These are phyloP conservation scores for Sclerotinia subarctica DNA, from an alignment of 2,329 filamentous ascomycete species.

Conservation along the genomic window DNA sequence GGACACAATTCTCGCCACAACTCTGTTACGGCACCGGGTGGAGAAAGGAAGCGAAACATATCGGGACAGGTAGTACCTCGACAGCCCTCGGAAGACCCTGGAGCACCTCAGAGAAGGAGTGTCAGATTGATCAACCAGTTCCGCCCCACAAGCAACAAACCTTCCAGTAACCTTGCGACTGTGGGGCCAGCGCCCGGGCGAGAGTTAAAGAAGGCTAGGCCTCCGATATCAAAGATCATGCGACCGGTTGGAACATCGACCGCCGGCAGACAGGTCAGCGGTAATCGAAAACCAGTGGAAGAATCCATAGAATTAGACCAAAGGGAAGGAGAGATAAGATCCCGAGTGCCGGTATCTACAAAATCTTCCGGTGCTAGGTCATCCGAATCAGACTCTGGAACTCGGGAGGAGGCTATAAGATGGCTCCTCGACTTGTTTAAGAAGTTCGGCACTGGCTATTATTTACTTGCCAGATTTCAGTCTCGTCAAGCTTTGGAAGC, in stretches of 20 bases:
- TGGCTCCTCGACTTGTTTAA: constrained; percentile 77
- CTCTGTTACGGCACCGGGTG: constrained; percentile 36
- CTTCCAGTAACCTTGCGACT: constrained; percentile 50
- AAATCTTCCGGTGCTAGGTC: constrained; percentile 32
- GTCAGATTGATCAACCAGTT: constrained; percentile 70
- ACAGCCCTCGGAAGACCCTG: constrained; percentile 58
- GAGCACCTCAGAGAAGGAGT: constrained; percentile 64
- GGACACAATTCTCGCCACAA: constrained; percentile 28
- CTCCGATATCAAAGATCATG: constrained; percentile 64
- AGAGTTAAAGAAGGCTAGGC: constrained; percentile 81
- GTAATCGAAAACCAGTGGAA: constrained; percentile 76
- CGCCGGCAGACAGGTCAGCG: constrained; percentile 84
- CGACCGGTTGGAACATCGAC: constrained; percentile 65
- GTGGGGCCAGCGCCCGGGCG: constrained; percentile 60
- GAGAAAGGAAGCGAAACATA: constrained; percentile 84
- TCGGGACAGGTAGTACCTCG: constrained; percentile 70
- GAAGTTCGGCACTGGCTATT: constrained; percentile 78
- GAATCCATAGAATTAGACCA: constrained; percentile 67
- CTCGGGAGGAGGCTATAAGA: constrained; percentile 71
- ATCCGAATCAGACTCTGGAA: constrained; percentile 52
- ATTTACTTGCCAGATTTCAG: constrained; percentile 73
- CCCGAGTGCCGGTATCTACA: constrained; percentile 33
- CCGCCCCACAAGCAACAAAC: constrained; percentile 51
- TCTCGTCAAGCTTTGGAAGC: constrained; percentile 73
- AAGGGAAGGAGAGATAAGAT: constrained; percentile 50